These are phyloP conservation scores for Parathielavia appendiculata DNA, from an alignment of 495 filamentous ascomycete genomes.

Conservation along the genomic window DNA sequence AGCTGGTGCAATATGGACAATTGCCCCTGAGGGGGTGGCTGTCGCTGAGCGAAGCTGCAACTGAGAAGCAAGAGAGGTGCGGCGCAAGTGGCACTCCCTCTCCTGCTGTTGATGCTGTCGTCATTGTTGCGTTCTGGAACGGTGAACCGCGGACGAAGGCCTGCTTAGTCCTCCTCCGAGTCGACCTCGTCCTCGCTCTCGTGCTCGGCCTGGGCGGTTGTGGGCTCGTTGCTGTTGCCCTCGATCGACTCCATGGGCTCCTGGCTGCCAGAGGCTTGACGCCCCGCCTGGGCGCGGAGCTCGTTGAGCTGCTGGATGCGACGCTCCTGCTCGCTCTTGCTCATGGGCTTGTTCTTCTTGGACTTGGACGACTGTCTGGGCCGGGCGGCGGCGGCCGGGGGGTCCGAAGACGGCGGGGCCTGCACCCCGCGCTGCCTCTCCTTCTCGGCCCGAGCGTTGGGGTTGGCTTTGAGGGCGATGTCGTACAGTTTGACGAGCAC, in stretches of 20 bases:
- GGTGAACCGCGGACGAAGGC: not conserved
- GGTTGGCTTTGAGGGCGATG: conserved; percentile 65
- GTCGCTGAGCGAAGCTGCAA: too few relatives aligned
- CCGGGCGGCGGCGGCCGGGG: conserved; percentile 30
- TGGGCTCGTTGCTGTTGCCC: conserved; percentile 27
- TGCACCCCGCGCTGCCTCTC: conserved; percentile 26
- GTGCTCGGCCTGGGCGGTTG: conserved; percentile 11
- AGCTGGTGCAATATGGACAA: not conserved
- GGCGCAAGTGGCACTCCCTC: too few relatives aligned
- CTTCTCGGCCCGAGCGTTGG: conserved; percentile 44
- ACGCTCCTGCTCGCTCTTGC: conserved; percentile 84
- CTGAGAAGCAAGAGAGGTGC: too few relatives aligned
- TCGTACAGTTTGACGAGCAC: conserved; percentile 71
- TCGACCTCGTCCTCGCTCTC: conserved; percentile 37
- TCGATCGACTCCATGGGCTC: conserved; percentile 43
- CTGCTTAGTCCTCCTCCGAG: conserved; percentile 34
- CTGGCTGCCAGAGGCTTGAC: conserved; percentile 44
- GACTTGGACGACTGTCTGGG: conserved; percentile 55
- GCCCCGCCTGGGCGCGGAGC: conserved; percentile 45
- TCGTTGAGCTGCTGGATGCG: conserved; percentile 75
- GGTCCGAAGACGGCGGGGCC: conserved; percentile 30
- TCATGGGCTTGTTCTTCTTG: conserved; percentile 99
- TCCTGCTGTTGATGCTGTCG: too few relatives aligned
- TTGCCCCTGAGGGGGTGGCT: too few relatives aligned
- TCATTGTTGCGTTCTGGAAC: too few relatives aligned